phyloP scores from a whole-genome alignment of 176 grass and related monocot genomes.

The Cenchrus fungigraminus region DNA sequence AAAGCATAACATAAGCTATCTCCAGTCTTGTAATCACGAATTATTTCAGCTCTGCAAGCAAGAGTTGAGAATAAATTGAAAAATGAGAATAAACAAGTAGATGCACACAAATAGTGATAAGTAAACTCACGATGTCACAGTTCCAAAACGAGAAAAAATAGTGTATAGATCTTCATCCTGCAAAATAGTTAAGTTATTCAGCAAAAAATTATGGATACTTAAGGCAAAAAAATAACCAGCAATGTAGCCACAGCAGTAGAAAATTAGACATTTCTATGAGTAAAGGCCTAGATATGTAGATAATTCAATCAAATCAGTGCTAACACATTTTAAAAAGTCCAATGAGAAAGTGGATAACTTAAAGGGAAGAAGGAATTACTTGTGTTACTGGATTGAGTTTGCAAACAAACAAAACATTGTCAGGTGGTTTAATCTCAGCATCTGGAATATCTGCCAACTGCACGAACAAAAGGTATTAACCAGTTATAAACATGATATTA shows the following conservation, averaged over 20 bases:
- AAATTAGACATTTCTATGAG: background rate
- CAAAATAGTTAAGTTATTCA: conserved; percentile 18
- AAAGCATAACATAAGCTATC: conserved; percentile 99
- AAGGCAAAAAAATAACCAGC: conserved; percentile 2
- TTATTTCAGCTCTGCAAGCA: conserved; percentile 83
- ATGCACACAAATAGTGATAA: conserved; percentile 18
- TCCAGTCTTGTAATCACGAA: conserved; percentile 89
- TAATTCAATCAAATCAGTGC: background rate
- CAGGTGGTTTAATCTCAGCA: conserved; percentile 88
- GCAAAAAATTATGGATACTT: background rate
- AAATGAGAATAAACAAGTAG: conserved; percentile 16
- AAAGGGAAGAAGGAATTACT: conserved; percentile 31
- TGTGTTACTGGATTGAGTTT: conserved; percentile 96
- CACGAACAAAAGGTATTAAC: conserved; percentile 35
- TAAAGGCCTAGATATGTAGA: background rate
- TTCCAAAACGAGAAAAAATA: conserved; percentile 96
- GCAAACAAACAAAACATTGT: conserved; percentile 95
- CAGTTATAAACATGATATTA: background rate
- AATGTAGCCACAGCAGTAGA: background rate
- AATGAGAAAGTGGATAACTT: conserved; percentile 3
- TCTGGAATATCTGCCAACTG: conserved; percentile 97
- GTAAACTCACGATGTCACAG: conserved; percentile 82
- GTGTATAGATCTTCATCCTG: conserved; percentile 98
- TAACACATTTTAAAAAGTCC: background rate
- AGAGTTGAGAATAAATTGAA: conserved; percentile 26